Base-by-base conservation (phyloP, 805 yeast species). In the Metschnikowia amazonensis region DNA sequence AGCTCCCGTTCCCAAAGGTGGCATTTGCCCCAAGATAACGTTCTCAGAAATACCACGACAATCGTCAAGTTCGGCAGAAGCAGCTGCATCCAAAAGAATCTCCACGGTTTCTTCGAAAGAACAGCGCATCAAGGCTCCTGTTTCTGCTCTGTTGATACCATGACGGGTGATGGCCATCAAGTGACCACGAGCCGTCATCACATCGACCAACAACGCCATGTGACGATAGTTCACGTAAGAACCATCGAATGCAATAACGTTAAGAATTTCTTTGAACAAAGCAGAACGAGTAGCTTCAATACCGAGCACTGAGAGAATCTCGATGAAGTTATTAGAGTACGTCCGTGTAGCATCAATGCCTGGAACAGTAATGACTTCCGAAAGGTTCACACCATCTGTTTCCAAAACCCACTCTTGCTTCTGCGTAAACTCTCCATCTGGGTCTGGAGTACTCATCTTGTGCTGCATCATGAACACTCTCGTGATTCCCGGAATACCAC, bases 81-180 rank as follows among this genome's bases (percentile, higher is more conserved):
- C 96, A 66, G 97, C 99, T 16, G 99, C 99, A 62, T 94, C 99
- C 58, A 94, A 80, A 64, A 94, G 72, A 60, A 94, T 94, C 71
- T 94, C 99, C 34, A 94, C 99, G 6, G 99, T 94, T 69, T 94
- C 99, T 72, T 94, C 99, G 74, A 94, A 94, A 35, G 99, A 92
- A 75, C 97, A 94, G 70, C 99, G 82, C 99, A 94, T 94, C 63
- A 94, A 77, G 2, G 99, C 99, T 70, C 99, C 99, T 25, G 99
- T 94, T 56, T 94, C 97, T 31, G 96, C 86, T 72, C 99, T 84
- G 70, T 94, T 94, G 70, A 94, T 92, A 79, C 99, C 99, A 64
- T 94, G 99, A 79, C 99, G 95, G 36, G 98, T 92, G 60, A 94
- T 90, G 33, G 99, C 98, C 87, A 95, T 92, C 67, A 94, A 76